These are phyloP conservation scores for Fagopyrum tataricum DNA, from an alignment of 148 eudicot genomes.

Conservation along the genomic window DNA sequence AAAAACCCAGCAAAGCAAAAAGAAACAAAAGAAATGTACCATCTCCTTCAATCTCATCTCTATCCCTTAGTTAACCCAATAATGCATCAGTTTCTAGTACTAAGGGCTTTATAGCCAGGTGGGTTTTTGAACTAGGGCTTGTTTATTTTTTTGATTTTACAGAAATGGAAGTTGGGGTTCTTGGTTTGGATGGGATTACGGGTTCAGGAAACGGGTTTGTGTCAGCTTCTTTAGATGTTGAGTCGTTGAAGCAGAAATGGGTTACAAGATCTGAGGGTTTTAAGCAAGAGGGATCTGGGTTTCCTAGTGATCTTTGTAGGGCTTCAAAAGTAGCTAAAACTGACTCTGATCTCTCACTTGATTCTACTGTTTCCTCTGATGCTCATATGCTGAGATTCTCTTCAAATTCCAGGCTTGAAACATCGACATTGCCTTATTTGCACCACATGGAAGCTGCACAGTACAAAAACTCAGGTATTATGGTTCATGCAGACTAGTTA, in stretches of 20 bases:
- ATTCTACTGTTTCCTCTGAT: not conserved
- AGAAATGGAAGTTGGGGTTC: constrained; percentile 6
- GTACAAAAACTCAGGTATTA: constrained; percentile 3
- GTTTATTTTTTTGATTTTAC: not conserved
- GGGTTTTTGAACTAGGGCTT: not conserved
- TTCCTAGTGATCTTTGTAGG: not conserved
- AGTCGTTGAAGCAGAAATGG: not conserved
- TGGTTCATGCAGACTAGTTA: not conserved
- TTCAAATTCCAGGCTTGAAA: not conserved
- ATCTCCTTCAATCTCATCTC: not conserved
- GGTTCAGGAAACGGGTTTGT: constrained; percentile 8
- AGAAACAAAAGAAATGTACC: not conserved
- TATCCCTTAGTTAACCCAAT: not conserved
- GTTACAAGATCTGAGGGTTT: constrained; percentile 4
- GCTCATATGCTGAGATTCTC: constrained; percentile 11
- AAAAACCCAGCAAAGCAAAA: constrained; percentile 2
- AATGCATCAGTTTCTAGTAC: constrained; percentile 3
- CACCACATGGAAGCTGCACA: constrained; percentile 9
- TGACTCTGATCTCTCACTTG: not conserved
- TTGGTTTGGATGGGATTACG: constrained; percentile 5
- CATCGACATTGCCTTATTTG: constrained; percentile 7
- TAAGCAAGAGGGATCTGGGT: constrained; percentile 12
- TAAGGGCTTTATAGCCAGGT: constrained; percentile 1
- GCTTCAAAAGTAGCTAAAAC: constrained; percentile 4
- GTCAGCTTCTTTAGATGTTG: not conserved